Conservation (phyloP, 1,139 yeast genomes). For the Saccharomyces hybrid region DNA sequence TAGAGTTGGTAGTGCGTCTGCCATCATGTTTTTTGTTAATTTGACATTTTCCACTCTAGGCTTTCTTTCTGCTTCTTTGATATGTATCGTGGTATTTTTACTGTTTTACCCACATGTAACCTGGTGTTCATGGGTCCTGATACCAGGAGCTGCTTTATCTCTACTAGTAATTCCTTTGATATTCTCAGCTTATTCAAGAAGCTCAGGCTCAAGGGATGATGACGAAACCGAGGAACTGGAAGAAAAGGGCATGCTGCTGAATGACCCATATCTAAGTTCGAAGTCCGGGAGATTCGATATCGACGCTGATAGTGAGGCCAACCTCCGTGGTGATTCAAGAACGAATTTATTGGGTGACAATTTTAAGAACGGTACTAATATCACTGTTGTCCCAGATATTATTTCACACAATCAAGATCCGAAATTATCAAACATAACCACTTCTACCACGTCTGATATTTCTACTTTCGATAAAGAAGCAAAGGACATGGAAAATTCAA, state of each 20-base stretch:
- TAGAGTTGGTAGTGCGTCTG: constrained; percentile 28
- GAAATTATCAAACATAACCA: neutral
- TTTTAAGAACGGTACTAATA: neutral
- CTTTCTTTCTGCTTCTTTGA: constrained; percentile 45
- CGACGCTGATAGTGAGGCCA: constrained; percentile 1
- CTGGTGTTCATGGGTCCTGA: constrained; percentile 65
- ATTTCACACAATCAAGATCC: constrained; percentile 5
- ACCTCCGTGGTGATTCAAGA: neutral
- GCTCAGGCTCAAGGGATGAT: constrained; percentile 24
- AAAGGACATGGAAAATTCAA: neutral
- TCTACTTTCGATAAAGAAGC: neutral
- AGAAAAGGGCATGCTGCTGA: constrained; percentile 15
- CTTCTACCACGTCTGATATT: neutral
- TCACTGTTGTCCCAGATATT: constrained; percentile 11
- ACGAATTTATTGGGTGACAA: constrained; percentile 1
- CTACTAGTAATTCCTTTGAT: constrained; percentile 40
- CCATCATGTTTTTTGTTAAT: constrained; percentile 30
- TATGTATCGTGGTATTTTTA: constrained; percentile 48
- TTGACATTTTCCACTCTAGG: constrained; percentile 38
- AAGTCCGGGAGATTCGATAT: neutral
- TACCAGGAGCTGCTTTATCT: constrained; percentile 56
- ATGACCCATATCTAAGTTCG: neutral
- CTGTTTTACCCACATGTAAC: constrained; percentile 55
- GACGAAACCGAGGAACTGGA: constrained; percentile 21
- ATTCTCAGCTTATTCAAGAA: constrained; percentile 31